Evolutionary conservation across 2,329 filamentous ascomycete genomes (phyloP).

Genomic region (Myotisia sp.): DNA sequence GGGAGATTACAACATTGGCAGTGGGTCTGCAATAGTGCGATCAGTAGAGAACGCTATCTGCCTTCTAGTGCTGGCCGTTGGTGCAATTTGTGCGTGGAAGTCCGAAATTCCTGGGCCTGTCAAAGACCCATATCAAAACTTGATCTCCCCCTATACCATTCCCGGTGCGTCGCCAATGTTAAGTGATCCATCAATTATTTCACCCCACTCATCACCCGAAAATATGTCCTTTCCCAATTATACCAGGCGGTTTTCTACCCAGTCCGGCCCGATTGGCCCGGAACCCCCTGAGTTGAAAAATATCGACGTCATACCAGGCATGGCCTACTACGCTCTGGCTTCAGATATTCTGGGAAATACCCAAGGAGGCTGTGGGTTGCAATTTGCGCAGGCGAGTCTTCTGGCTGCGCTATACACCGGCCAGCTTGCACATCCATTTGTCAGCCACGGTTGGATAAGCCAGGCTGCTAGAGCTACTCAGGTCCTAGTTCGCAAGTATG

Average conservation of each 20-base stretch:
- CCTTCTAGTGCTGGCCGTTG: constrained; percentile 68
- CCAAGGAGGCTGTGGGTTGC: constrained; percentile 61
- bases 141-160: constrained; percentile 13
- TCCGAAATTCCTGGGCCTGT: constrained; percentile 41
- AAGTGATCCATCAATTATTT: not conserved
- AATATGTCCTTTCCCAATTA: constrained; percentile 6
- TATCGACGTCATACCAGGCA: constrained; percentile 71
- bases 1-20: constrained; percentile 4
- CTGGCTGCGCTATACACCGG: constrained; percentile 79
- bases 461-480: constrained; percentile 48
- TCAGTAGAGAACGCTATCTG: constrained; percentile 71
- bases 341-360: constrained; percentile 75
- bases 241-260: constrained; percentile 4
- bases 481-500: constrained; percentile 61
- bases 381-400: constrained; percentile 71
- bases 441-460: constrained; percentile 62
- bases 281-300: constrained; percentile 39
- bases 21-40: constrained; percentile 28
- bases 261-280: constrained; percentile 7
- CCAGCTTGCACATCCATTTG: constrained; percentile 71
- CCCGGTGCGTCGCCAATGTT: constrained; percentile 9
- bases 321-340: constrained; percentile 79
- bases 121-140: constrained; percentile 18
- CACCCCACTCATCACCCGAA: constrained; percentile 2
- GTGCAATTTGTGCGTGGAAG: constrained; percentile 56